These are phyloP conservation scores for Gyromitra esculenta DNA, from an alignment of 2,329 filamentous ascomycete species.

Conservation along the genomic window DNA sequence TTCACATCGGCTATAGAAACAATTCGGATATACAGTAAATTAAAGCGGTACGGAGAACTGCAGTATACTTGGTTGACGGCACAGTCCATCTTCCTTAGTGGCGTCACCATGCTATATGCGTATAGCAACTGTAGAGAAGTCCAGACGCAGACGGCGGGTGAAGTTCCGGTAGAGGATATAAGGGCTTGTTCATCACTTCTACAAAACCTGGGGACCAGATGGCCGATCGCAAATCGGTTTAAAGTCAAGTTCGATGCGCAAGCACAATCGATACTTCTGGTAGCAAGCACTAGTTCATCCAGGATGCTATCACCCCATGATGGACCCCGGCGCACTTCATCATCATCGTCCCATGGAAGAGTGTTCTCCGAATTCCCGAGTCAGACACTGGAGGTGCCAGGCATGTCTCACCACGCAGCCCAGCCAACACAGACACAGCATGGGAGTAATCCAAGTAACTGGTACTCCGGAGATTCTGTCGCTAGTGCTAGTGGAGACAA, in stretches of 20 bases:
- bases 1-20: conserved; percentile 58
- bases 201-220: conserved; percentile 41
- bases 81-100: conserved; percentile 59
- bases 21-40: conserved; percentile 58
- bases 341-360: conserved; percentile 40
- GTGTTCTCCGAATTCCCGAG: conserved; percentile 40
- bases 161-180: conserved; percentile 45
- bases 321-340: conserved; percentile 42
- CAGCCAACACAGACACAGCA: conserved; percentile 25
- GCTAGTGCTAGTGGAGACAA: not conserved
- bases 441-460: conserved; percentile 18
- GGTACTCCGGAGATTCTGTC: conserved; percentile 20
- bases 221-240: conserved; percentile 49
- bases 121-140: conserved; percentile 45
- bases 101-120: conserved; percentile 58
- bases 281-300: conserved; percentile 29
- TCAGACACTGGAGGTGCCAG: conserved; percentile 52
- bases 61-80: conserved; percentile 59
- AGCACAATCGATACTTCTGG: conserved; percentile 27
- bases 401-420: conserved; percentile 37
- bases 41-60: conserved; percentile 58
- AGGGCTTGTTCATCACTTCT: conserved; percentile 50
- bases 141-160: conserved; percentile 35
- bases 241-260: conserved; percentile 45
- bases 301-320: conserved; percentile 53